Evolutionary conservation across 2,329 filamentous ascomycete species (phyloP), one percentile per base, ranked within the genome.

Genomic region (Calonectria henricotiae): DNA sequence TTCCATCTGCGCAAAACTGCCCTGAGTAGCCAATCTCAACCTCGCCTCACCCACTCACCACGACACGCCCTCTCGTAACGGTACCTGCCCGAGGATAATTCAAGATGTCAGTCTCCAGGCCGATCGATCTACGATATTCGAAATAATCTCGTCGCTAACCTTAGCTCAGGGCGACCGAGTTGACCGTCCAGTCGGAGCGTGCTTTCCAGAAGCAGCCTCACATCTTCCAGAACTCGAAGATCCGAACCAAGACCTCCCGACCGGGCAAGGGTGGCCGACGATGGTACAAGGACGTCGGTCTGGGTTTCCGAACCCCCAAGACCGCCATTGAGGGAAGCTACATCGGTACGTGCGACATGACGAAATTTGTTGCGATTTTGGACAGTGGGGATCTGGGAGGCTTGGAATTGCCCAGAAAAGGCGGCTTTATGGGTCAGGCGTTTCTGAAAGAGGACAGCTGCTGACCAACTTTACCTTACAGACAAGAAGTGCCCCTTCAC

Each of bases 401-500:
- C 27, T 60, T 25, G 17, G 41, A 20, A 32, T 32, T 39, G 5
- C 23, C 32, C 30, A 46, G 30, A 60, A 23, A 25, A 44, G 17
- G 23, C 63, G 23, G 32, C n/a, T 25, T 3, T 35, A 27, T 43
- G 44, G 51, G 20, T 62, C 27, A 17, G 54, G 27, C 15, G 15
- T 9, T 25, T 7, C 5, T 55, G 30, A 41, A 44, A 64, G 63
- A 62, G 65, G 68, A 67, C 55, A 51, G 60, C 73, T 55, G 66
- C 78, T 81, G 69, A 81, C 78, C 58, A 69, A 5, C 27, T 72
- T 77, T 67, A 62, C 58, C 30, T 13, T 73, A 82, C 84, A 98
- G 96, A 99, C 93, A 99, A 99, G 94, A 99, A 99, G 92, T 99
- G 96, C 93, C 96, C 96, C 80, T 99, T 99, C 93, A 98, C 95